Evolutionary conservation across 306 rosid species (phyloP), one percentile per base, ranked within the genome.

Genomic region (Canavalia ensiformis): DNA sequence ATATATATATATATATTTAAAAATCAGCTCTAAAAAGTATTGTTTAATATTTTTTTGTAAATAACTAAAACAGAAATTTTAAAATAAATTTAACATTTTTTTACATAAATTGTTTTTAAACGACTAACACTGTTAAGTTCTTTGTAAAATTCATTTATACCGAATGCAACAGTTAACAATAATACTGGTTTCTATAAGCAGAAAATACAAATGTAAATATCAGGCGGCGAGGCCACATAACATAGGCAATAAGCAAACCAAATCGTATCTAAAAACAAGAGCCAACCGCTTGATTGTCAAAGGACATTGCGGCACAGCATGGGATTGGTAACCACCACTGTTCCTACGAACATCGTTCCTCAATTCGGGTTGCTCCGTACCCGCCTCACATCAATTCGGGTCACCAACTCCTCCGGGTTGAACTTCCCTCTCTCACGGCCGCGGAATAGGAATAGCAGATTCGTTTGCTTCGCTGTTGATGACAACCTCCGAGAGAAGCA

Each of bases 381-480:
- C 79, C 87, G 72, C 47, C 58, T 81, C 52, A 45, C 74, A 69
- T 75, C 84, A 8, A 69, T 84, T 6, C 93, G 80, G 81, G 59
- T 83, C 63, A 28, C 12, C 67, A 82, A 76, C 54, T n/a, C 62
- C 3, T 57, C 80, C 59, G 83, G 78, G 10, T 77, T 82, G 78
- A 86, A 77, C 18, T 55, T 77, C 78, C 46, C 80, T 54, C 69
- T 74, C 50, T 68, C 86, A 2, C 57, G 33, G 2, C 37, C 72
- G 2, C 72, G 71, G 18, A 78, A 63, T 50, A 75, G 78, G 4
- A 60, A 62, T 9, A 79, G 76, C 47, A 84, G 68, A 41, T 68
- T 88, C 33, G 84, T 90, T 31, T 88, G 97, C 82, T 87, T 82
- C 28, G 97, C 97, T 10, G 95, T 91, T 2, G 97, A 92, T 55